Conservation (phyloP, 805 yeast species). For the Metschnikowia anglica region DNA sequence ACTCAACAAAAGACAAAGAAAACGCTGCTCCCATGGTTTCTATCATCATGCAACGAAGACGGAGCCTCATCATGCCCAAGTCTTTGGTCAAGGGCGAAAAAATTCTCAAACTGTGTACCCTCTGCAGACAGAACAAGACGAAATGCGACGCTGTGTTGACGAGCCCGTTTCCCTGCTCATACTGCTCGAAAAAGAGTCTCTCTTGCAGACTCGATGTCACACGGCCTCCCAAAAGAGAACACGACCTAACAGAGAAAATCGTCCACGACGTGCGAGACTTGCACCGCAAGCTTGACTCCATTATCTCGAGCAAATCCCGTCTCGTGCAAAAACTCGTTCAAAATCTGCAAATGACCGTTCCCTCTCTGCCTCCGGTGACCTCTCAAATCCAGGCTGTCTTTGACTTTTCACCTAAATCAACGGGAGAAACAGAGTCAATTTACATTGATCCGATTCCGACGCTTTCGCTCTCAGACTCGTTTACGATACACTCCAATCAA, state of each 20-base stretch:
- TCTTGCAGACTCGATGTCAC: conserved; percentile 57
- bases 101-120: conserved; percentile 52
- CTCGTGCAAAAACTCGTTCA: conserved; percentile 11
- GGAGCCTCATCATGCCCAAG: conserved; percentile 14
- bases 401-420: conserved; percentile 2
- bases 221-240: conserved; percentile 16
- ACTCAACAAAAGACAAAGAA: background rate
- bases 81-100: conserved; percentile 18
- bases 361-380: conserved; percentile 8
- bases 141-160: conserved; percentile 58
- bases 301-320: conserved; percentile 14
- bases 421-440: conserved; percentile 5
- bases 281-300: conserved; percentile 16
- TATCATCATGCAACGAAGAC: conserved; percentile 20
- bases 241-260: conserved; percentile 16
- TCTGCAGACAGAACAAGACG: conserved; percentile 66
- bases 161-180: conserved; percentile 56
- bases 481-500: conserved; percentile 18
- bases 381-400: conserved; percentile 10
- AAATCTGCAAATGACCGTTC: background rate
- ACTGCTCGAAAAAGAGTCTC: conserved; percentile 52
- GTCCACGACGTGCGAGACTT: conserved; percentile 17
- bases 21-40: conserved; percentile 14
- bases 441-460: conserved; percentile 21
- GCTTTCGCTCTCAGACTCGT: conserved; percentile 14